A percentile compares a stretch with the other conserved stretches of the same genome.
phyloP scores from a whole-genome alignment of 169 alveolate species.

The Plasmodium gonderi region DNA sequence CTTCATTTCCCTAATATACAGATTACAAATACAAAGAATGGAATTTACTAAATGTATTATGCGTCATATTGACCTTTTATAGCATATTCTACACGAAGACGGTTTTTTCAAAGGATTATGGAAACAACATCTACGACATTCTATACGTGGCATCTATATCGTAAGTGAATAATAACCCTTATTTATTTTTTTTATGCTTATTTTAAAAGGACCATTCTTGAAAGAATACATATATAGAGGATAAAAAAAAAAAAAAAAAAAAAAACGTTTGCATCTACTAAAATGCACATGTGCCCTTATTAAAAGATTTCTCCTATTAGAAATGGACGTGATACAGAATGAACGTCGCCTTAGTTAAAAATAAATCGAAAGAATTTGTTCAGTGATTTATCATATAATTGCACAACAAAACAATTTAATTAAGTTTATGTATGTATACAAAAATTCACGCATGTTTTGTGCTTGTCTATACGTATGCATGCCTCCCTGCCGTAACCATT shows the following conservation, averaged over 20 bases:
- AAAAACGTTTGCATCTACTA: neutral
- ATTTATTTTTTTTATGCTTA: neutral
- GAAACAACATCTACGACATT: conserved; percentile 63
- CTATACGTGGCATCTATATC: conserved; percentile 67
- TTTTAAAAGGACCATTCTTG: neutral
- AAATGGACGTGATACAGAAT: neutral
- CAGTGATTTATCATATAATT: neutral
- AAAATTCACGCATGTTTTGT: neutral
- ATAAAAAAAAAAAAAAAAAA: neutral
- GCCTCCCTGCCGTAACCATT: neutral
- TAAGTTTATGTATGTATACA: neutral
- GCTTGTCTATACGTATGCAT: neutral
- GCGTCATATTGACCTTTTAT: conserved; percentile 62
- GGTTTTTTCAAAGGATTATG: conserved; percentile 70
- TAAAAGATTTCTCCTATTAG: neutral
- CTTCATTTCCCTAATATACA: neutral
- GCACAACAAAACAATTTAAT: neutral
- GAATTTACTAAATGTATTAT: conserved; percentile 52
- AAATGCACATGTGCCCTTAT: neutral
- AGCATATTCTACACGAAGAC: conserved; percentile 66
- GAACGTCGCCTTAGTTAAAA: neutral
- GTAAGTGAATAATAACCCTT: conserved; percentile 32
- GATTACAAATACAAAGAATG: conserved; percentile 71
- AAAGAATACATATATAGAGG: conserved; percentile 2
- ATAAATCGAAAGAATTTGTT: neutral